phyloP scores from a whole-genome alignment of 352 stramenopile genomes.

The Pythium biforme region DNA sequence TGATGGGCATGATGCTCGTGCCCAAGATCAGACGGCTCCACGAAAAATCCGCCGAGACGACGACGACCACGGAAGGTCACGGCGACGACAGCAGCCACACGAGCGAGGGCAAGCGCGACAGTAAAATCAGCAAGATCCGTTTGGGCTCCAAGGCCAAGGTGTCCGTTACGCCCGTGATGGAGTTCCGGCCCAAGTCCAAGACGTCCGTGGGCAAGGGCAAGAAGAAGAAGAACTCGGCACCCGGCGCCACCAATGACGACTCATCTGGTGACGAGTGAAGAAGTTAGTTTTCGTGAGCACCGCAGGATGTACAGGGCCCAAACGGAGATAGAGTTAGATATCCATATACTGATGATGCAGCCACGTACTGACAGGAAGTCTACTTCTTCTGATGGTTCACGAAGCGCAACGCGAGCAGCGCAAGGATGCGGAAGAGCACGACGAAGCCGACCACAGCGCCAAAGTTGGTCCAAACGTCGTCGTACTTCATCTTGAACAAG shows the following conservation, averaged over 20 bases:
- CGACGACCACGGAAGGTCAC: neutral
- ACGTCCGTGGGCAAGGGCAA: neutral
- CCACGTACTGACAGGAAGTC: constrained; percentile 6
- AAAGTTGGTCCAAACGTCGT: constrained; percentile 30
- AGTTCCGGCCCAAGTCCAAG: constrained; percentile 16
- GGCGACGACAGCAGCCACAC: constrained; percentile 5
- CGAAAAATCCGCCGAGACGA: neutral
- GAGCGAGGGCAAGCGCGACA: constrained; percentile 3
- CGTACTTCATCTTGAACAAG: constrained; percentile 37
- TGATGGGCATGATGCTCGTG: constrained; percentile 25
- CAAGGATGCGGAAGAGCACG: constrained; percentile 29
- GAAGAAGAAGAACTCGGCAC: neutral
- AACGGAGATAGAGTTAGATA: too few species aligned
- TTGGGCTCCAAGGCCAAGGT: constrained; percentile 26
- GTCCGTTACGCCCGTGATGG: constrained; percentile 18
- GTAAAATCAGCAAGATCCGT: constrained; percentile 20
- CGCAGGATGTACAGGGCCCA: too few species aligned
- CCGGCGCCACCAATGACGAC: too few species aligned
- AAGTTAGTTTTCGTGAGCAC: too few species aligned
- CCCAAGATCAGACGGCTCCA: constrained; percentile 18
- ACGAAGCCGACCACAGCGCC: constrained; percentile 24
- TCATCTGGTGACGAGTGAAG: too few species aligned
- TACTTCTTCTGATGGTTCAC: constrained; percentile 36
- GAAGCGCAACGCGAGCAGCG: constrained; percentile 30
- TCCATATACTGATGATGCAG: neutral